Evolutionary conservation across 495 filamentous ascomycete species (phyloP).

Genomic region (Penicillium pulvis): DNA sequence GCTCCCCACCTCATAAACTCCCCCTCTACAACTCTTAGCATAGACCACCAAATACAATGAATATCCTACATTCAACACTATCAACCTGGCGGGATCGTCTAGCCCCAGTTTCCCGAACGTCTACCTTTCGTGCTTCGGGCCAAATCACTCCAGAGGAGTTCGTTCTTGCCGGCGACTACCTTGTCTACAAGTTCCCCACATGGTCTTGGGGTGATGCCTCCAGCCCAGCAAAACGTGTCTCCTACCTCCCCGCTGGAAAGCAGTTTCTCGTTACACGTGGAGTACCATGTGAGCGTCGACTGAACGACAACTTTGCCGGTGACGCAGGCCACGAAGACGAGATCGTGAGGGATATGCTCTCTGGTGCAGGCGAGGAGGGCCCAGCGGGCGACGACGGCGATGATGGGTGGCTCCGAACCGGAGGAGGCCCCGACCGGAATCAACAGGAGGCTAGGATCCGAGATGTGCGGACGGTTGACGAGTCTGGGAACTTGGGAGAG

Average conservation of each 20-base stretch:
- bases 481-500: constrained; percentile 72
- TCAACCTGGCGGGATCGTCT: constrained; percentile 86
- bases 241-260: constrained; percentile 84
- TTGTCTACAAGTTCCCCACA: constrained; percentile 98
- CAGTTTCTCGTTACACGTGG: constrained; percentile 95
- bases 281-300: constrained; percentile 86
- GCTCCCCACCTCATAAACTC: constrained; percentile 15
- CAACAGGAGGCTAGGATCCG: constrained; percentile 70
- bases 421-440: constrained; percentile 52
- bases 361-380: constrained; percentile 53
- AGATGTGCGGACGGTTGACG: constrained; percentile 86
- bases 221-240: constrained; percentile 69
- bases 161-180: constrained; percentile 91
- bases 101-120: constrained; percentile 82
- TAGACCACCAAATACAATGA: constrained; percentile 38
- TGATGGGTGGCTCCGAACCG: constrained; percentile 89
- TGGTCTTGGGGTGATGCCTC: constrained; percentile 97
- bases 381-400: constrained; percentile 63
- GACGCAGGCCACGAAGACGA: constrained; percentile 83
- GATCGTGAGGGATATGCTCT: constrained; percentile 76
- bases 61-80: constrained; percentile 76
- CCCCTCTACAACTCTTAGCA: constrained; percentile 13
- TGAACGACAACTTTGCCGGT: constrained; percentile 91
- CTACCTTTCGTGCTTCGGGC: constrained; percentile 89
- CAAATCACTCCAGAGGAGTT: constrained; percentile 99